phyloP scores from a whole-genome alignment of 1,139 yeast species.

The Debaryomyces psychrophilus region DNA sequence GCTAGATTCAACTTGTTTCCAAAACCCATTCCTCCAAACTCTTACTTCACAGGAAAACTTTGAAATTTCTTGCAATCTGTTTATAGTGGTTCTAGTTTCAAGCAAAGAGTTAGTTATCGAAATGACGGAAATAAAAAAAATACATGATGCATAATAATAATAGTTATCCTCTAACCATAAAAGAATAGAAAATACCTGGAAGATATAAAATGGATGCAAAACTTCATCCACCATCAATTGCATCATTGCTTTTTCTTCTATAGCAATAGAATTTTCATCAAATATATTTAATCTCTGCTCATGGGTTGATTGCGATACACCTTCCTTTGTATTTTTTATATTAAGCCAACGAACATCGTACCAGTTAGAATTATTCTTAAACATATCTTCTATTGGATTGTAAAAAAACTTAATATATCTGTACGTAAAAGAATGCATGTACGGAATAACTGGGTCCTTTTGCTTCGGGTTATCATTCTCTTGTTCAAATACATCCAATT shows the following conservation, averaged over 20 bases:
- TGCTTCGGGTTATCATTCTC: slow-evolving; percentile 22
- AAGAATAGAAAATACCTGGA: slow-evolving; percentile 87
- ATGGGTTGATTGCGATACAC: slow-evolving; percentile 69
- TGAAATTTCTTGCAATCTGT: slow-evolving; percentile 73
- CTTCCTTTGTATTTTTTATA: slow-evolving; percentile 59
- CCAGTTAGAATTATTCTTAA: slow-evolving; percentile 86
- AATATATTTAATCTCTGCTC: slow-evolving; percentile 74
- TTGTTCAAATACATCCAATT: slow-evolving; percentile 16
- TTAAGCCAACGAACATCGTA: slow-evolving; percentile 75
- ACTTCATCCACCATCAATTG: slow-evolving; percentile 83
- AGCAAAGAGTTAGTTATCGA: slow-evolving; percentile 79
- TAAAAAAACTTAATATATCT: slow-evolving; percentile 82
- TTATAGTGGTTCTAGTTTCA: slow-evolving; percentile 80
- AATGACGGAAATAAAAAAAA: slow-evolving; percentile 78
- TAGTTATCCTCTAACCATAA: slow-evolving; percentile 93
- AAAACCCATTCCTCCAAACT: slow-evolving; percentile 89
- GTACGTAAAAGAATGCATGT: slow-evolving; percentile 71
- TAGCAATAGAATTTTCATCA: slow-evolving; percentile 74
- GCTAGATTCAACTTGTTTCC: slow-evolving; percentile 81
- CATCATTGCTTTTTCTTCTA: slow-evolving; percentile 68
- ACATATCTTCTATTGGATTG: slow-evolving; percentile 84
- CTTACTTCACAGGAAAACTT: slow-evolving; percentile 77
- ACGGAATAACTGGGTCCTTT: slow-evolving; percentile 69
- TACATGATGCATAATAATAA: slow-evolving; percentile 91
- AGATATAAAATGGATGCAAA: slow-evolving; percentile 90